These are phyloP conservation scores for Phaffomyces antillensis DNA, from an alignment of 805 yeast genomes.

Conservation along the genomic window DNA sequence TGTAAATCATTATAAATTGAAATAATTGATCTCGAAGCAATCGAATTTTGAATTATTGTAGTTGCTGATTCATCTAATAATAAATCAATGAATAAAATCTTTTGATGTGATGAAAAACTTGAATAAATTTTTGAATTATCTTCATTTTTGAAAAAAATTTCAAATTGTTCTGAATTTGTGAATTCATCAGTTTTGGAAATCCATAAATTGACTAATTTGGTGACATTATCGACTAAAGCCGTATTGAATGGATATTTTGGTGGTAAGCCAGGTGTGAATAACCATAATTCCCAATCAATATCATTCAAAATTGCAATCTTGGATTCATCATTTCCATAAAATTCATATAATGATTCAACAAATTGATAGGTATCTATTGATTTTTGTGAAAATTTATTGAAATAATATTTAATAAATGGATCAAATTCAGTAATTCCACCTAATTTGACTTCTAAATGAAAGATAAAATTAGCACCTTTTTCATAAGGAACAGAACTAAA, in stretches of 20 bases:
- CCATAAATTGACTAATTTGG: slow-evolving; percentile 64
- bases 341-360: slow-evolving; percentile 66
- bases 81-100: slow-evolving; percentile 71
- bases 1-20: slow-evolving; percentile 32
- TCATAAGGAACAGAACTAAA: slow-evolving; percentile 87
- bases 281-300: slow-evolving; percentile 84
- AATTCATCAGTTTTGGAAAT: slow-evolving; percentile 11
- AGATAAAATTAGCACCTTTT: slow-evolving; percentile 77
- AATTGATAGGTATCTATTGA: slow-evolving; percentile 81
- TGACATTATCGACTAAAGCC: slow-evolving; percentile 66
- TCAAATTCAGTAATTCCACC: slow-evolving; percentile 66
- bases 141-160: slow-evolving; percentile 12
- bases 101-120: slow-evolving; percentile 64
- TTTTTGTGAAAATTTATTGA: slow-evolving; percentile 55
- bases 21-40: slow-evolving; percentile 31
- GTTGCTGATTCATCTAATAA: slow-evolving; percentile 32
- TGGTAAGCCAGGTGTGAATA: slow-evolving; percentile 79
- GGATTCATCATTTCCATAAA: slow-evolving; percentile 35
- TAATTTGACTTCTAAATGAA: slow-evolving; percentile 59
- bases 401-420: slow-evolving; percentile 74
- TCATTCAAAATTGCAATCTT: slow-evolving; percentile 48
- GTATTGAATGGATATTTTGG: slow-evolving; percentile 82
- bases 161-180: slow-evolving; percentile 11
- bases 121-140: slow-evolving; percentile 28
- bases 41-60: slow-evolving; percentile 20